phyloP scores from a whole-genome alignment of 2,329 filamentous ascomycete genomes.

The Helotiales sp. region DNA sequence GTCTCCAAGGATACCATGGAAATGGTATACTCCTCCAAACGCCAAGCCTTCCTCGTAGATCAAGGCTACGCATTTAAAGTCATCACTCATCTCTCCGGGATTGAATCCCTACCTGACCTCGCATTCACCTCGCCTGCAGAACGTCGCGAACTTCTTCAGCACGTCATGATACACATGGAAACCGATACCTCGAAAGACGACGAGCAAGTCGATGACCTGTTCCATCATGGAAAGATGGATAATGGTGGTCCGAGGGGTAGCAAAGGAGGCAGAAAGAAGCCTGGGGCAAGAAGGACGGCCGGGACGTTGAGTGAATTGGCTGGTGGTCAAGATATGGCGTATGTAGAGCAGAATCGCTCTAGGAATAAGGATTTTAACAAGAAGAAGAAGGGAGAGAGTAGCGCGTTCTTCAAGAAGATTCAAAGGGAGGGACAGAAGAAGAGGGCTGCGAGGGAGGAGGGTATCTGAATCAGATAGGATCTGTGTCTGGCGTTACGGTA shows the following conservation, averaged over 20 bases:
- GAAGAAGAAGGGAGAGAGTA: constrained; percentile 50
- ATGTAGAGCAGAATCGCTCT: constrained; percentile 78
- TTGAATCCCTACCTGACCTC: constrained; percentile 79
- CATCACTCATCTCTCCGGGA: constrained; percentile 90
- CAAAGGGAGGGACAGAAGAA: constrained; percentile 60
- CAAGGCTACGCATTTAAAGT: constrained; percentile 99
- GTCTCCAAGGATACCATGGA: constrained; percentile 97
- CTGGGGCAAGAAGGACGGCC: constrained; percentile 73
- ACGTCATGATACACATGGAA: constrained; percentile 87
- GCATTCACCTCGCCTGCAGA: constrained; percentile 79
- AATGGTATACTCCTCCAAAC: constrained; percentile 96
- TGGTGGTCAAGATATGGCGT: constrained; percentile 97
- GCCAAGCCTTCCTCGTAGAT: constrained; percentile 95
- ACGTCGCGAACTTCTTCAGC: constrained; percentile 81
- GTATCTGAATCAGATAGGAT: background rate
- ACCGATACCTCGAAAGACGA: constrained; percentile 16
- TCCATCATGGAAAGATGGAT: constrained; percentile 47
- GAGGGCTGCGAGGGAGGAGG: constrained; percentile 41
- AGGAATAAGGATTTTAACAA: constrained; percentile 68
- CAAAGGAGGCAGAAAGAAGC: constrained; percentile 50
- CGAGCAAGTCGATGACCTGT: constrained; percentile 57
- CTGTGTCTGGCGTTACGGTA: background rate
- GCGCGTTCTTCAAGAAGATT: constrained; percentile 66
- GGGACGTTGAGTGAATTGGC: constrained; percentile 83
- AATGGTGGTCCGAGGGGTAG: constrained; percentile 37